Evolutionary conservation across 106 monocot genomes (phyloP).

Genomic region (Allium cepa): DNA sequence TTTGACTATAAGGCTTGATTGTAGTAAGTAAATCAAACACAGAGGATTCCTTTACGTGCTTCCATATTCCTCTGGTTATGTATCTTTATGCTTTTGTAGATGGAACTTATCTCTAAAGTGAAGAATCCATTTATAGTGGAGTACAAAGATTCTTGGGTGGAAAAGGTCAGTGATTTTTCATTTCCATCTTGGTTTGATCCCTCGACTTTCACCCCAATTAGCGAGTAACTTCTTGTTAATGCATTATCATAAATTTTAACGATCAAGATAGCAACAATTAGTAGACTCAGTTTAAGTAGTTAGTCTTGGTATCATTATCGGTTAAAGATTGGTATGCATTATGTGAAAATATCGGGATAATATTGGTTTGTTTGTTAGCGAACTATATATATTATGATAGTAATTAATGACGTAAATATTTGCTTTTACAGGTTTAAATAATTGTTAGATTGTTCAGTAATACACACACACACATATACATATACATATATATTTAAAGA

Average conservation of each 20-base stretch:
- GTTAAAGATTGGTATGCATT: not conserved
- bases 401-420: too few relatives aligned
- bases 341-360: not conserved
- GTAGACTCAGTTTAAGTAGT: not conserved
- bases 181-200: not conserved
- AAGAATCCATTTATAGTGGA: conserved; percentile 90
- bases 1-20: not conserved
- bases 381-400: too few relatives aligned
- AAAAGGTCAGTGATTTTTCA: conserved; percentile 23
- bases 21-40: not conserved
- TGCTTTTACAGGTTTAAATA: too few relatives aligned
- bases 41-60: not conserved
- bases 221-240: too few relatives aligned
- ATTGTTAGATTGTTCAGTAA: too few relatives aligned
- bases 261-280: not conserved
- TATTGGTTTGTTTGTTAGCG: not conserved
- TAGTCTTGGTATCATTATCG: not conserved
- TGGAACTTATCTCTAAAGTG: conserved; percentile 95
- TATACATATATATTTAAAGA: too few relatives aligned
- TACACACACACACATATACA: too few relatives aligned
- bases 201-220: too few relatives aligned
- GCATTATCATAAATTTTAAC: not conserved
- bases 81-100: conserved; percentile 29
- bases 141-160: conserved; percentile 99
- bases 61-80: not conserved